Percentiles rank a stretch among this genome's conserved stretches.
These are phyloP conservation scores for Geotrichum fermentans DNA, from an alignment of 1,139 yeast genomes.

Conservation along the genomic window DNA sequence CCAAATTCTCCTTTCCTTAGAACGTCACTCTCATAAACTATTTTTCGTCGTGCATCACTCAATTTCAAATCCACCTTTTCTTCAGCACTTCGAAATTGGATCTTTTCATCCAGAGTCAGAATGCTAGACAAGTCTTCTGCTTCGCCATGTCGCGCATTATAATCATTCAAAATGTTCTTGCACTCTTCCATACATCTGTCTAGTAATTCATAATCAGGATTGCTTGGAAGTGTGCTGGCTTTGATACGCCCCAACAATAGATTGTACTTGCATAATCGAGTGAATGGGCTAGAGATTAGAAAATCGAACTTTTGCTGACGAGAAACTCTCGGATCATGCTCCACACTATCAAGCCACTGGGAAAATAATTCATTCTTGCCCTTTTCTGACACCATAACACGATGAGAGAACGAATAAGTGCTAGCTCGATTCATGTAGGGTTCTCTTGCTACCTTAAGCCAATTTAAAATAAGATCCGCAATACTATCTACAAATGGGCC, in stretches of 20 bases:
- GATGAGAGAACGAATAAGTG: constrained; percentile 36
- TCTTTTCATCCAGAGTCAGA: constrained; percentile 32
- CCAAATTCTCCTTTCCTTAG: constrained; percentile 58
- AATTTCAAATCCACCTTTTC: constrained; percentile 47
- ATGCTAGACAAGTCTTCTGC: constrained; percentile 42
- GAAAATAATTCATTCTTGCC: constrained; percentile 48
- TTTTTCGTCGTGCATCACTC: constrained; percentile 51
- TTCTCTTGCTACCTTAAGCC: constrained; percentile 58
- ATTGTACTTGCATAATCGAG: constrained; percentile 63
- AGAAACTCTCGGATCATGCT: constrained; percentile 42
- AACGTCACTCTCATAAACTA: constrained; percentile 59
- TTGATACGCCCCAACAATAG: constrained; percentile 59
- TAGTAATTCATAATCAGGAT: constrained; percentile 53
- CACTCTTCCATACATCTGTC: constrained; percentile 51
- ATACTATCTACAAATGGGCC: constrained; percentile 66
- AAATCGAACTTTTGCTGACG: constrained; percentile 50
- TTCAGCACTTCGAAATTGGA: constrained; percentile 39
- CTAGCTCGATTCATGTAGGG: constrained; percentile 57
- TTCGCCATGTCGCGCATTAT: constrained; percentile 45
- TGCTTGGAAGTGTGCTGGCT: constrained; percentile 48
- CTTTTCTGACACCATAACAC: constrained; percentile 37
- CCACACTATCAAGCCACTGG: constrained; percentile 46
- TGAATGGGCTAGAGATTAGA: constrained; percentile 48
- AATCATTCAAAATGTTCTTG: constrained; percentile 44
- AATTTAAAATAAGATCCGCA: constrained; percentile 58